Conservation (phyloP, 345 rosid genomes). For the Sisymbrium altissimum region DNA sequence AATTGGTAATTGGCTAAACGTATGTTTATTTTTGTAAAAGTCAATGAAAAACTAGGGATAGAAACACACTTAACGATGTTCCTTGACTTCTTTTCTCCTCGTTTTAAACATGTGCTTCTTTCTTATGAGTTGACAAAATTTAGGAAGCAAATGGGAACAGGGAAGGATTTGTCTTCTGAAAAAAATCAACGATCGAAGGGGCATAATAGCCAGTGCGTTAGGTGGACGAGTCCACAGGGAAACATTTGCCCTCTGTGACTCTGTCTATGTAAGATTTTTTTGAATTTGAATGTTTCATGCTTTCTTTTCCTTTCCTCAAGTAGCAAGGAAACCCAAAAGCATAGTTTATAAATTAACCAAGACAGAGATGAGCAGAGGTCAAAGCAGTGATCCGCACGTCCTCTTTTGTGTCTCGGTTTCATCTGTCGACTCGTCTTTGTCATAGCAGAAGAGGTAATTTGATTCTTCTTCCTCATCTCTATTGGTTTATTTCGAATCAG, state of each 20-base stretch:
- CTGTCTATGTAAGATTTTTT: neutral
- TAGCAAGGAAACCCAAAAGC: neutral
- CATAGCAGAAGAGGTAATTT: neutral
- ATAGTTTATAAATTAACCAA: neutral
- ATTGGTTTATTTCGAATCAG: neutral
- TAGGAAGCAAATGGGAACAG: neutral
- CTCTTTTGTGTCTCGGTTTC: neutral
- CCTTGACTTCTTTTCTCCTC: too few relatives aligned
- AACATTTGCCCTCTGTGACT: neutral
- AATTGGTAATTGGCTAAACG: neutral
- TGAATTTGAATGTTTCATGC: neutral
- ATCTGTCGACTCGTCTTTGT: neutral
- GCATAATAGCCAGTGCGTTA: neutral
- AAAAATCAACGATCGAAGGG: neutral
- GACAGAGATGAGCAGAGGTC: slow-evolving; percentile 18
- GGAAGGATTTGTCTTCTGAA: neutral
- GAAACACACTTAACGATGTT: neutral
- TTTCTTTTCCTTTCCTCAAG: neutral
- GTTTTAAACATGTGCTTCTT: neutral
- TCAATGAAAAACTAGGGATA: too few relatives aligned
- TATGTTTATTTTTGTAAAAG: too few relatives aligned
- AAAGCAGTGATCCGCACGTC: slow-evolving; percentile 6
- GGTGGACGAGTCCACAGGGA: slow-evolving; percentile 18
- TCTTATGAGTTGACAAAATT: neutral
- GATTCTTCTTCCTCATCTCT: neutral